Conservation (phyloP, 257 asterid species). For the Cinchona pubescens region DNA sequence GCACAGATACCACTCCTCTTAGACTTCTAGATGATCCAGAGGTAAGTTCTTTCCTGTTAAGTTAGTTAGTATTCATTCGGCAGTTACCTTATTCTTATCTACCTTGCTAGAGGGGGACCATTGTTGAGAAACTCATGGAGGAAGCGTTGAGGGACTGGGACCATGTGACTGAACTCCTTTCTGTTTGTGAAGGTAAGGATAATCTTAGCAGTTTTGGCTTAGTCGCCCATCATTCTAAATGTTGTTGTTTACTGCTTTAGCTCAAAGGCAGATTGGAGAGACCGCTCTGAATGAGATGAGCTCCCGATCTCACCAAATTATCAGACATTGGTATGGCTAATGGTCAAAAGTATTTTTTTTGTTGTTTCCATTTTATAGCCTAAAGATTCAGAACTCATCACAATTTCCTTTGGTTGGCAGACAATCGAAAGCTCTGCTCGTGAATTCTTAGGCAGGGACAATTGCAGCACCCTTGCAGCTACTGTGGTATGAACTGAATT, state of each 20-base stretch:
- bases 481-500: constrained; percentile 59
- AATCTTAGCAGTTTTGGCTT: neutral
- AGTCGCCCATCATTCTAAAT: neutral
- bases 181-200: constrained; percentile 74
- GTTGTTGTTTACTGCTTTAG: constrained; percentile 39
- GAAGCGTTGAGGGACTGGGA: constrained; percentile 75
- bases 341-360: neutral
- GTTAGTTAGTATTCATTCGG: constrained; percentile 1
- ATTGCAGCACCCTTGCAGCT: constrained; percentile 67
- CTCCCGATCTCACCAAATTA: constrained; percentile 97
- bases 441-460: constrained; percentile 68
- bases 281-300: constrained; percentile 84
- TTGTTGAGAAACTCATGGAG: constrained; percentile 87
- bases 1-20: constrained; percentile 63
- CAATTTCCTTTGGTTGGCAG: constrained; percentile 40
- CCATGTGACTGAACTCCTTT: constrained; percentile 72
- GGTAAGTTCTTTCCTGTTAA: constrained; percentile 38
- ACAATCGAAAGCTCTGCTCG: constrained; percentile 86
- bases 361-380: neutral
- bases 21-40: constrained; percentile 94
- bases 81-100: neutral
- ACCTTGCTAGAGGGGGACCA: constrained; percentile 70
- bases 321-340: constrained; percentile 68
- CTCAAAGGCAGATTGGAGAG: constrained; percentile 94
- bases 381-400: neutral